Evolutionary conservation across 176 grass and related monocot genomes (phyloP).

Genomic region (Rhipidocladum racemiflorum): DNA sequence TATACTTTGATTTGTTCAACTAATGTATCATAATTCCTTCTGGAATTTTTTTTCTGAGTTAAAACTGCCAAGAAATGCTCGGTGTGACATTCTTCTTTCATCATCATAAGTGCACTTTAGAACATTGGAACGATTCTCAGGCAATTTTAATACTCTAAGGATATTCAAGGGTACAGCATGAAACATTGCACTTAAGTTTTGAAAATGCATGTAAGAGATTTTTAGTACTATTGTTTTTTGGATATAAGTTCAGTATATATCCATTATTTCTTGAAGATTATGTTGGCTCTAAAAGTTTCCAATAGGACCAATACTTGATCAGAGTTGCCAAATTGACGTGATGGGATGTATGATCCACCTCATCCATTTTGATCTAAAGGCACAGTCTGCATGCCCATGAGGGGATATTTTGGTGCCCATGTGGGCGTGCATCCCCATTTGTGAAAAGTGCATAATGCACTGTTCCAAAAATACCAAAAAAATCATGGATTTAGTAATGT

Average conservation of each 20-base stretch:
- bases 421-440: background rate
- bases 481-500: background rate
- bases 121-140: background rate
- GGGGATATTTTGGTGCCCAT: background rate
- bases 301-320: background rate
- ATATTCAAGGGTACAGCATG: background rate
- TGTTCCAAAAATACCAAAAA: background rate
- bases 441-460: background rate
- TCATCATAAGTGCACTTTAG: background rate
- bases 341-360: background rate
- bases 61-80: background rate
- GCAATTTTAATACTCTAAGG: background rate
- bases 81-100: background rate
- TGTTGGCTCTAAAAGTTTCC: background rate
- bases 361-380: background rate
- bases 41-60: background rate
- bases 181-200: background rate
- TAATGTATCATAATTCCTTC: conserved; percentile 4
- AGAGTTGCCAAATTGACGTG: background rate
- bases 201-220: background rate
- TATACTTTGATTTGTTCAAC: background rate
- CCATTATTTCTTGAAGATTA: background rate
- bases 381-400: background rate
- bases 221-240: background rate
- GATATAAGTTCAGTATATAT: background rate